A percentile compares a stretch with the other conserved stretches of the same genome.
Conservation (phyloP, 2,329 filamentous ascomycete genomes). For the Nemania sp. region DNA sequence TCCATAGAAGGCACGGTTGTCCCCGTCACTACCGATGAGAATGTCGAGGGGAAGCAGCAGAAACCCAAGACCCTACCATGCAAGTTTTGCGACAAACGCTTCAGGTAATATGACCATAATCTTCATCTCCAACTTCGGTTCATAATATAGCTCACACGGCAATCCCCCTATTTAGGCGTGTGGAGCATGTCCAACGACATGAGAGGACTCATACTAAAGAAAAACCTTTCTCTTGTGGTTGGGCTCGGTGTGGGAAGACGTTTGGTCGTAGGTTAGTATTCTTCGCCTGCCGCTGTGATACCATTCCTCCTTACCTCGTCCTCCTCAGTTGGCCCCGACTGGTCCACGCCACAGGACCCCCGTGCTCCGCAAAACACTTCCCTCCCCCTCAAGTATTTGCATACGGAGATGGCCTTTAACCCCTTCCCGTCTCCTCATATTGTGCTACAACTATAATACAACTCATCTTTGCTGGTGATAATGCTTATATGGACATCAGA, state of each 20-base stretch:
- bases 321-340: constrained; percentile 25
- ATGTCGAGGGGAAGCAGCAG: constrained; percentile 56
- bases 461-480: constrained; percentile 32
- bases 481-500: constrained; percentile 65
- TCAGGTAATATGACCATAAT: constrained; percentile 53
- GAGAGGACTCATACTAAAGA: constrained; percentile 68
- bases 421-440: constrained; percentile 26
- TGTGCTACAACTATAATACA: constrained; percentile 21
- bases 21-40: constrained; percentile 48
- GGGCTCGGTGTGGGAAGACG: constrained; percentile 63
- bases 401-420: constrained; percentile 14
- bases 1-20: constrained; percentile 53
- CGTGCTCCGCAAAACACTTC: constrained; percentile 28
- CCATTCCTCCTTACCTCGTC: constrained; percentile 18
- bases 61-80: constrained; percentile 66
- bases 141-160: constrained; percentile 47
- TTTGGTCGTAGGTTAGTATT: constrained; percentile 63
- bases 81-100: constrained; percentile 65
- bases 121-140: constrained; percentile 31
- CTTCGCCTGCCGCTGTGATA: constrained; percentile 30
- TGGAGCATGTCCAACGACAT: constrained; percentile 67
- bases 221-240: constrained; percentile 64
- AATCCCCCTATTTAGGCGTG: constrained; percentile 53
- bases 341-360: constrained; percentile 21
- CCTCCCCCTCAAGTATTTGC: constrained; percentile 22